phyloP scores from a whole-genome alignment of 305 asterid species.

The Caryopteris hybrid region DNA sequence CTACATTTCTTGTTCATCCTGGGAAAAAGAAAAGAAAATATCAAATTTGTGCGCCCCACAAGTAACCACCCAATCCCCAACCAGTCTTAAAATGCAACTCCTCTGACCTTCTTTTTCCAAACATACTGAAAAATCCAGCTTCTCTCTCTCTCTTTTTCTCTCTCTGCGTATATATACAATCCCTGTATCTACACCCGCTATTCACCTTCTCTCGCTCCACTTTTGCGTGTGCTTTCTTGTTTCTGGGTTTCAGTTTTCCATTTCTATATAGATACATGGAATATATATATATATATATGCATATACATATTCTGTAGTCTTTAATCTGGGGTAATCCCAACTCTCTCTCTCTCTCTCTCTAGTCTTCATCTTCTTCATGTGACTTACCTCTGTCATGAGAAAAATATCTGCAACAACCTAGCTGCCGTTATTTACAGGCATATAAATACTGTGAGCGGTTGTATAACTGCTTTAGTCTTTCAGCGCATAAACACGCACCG shows the following conservation, averaged over 20 bases:
- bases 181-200: constrained; percentile 11
- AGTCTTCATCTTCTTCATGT: constrained; percentile 22
- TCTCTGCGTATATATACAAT: constrained; percentile 9
- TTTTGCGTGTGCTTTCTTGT: constrained; percentile 6
- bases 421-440: constrained; percentile 1
- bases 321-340: neutral
- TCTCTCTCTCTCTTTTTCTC: constrained; percentile 13
- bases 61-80: constrained; percentile 17
- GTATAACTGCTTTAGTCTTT: neutral
- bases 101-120: constrained; percentile 25
- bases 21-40: too few relatives aligned
- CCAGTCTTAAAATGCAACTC: constrained; percentile 31
- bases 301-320: neutral
- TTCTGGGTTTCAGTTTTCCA: neutral
- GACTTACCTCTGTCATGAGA: constrained; percentile 11
- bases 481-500: constrained; percentile 11
- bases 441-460: neutral
- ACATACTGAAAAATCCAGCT: constrained; percentile 1
- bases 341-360: constrained; percentile 16
- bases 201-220: constrained; percentile 3
- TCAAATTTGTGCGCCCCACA: constrained; percentile 7
- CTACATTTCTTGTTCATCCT: constrained; percentile 5
- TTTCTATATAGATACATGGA: neutral
- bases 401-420: constrained; percentile 24
- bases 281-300: neutral